Conservation (phyloP, 306 rosid species). For the Rosa chinensis region DNA sequence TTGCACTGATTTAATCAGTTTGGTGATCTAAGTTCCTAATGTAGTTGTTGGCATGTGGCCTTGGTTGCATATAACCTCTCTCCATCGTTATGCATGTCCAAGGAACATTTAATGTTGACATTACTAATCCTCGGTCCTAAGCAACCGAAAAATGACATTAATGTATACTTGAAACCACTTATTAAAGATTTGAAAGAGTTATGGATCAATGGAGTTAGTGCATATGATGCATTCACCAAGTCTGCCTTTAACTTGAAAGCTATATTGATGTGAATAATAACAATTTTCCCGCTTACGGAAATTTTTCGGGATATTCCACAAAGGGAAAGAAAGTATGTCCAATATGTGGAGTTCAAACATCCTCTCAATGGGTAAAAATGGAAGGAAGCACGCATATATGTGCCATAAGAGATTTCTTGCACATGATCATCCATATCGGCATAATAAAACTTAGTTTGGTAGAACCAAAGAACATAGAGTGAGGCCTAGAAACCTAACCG, state of each 20-base stretch:
- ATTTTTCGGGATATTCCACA: slow-evolving; percentile 6
- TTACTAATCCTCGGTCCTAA: neutral
- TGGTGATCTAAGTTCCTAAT: neutral
- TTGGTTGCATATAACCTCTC: neutral
- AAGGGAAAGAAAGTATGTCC: neutral
- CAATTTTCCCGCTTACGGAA: neutral
- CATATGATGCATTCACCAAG: neutral
- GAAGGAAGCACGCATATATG: too few relatives aligned
- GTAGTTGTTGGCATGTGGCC: slow-evolving; percentile 18
- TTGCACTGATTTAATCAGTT: neutral
- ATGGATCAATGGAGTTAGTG: neutral
- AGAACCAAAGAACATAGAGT: neutral
- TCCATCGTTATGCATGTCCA: neutral
- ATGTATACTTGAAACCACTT: neutral
- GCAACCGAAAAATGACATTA: neutral
- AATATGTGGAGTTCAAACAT: too few relatives aligned
- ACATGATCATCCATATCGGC: neutral
- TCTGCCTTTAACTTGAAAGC: neutral
- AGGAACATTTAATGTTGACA: slow-evolving; percentile 11
- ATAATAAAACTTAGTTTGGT: neutral
- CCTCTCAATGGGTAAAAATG: too few relatives aligned
- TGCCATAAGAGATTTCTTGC: too few relatives aligned
- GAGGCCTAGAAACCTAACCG: neutral
- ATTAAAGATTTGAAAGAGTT: neutral
- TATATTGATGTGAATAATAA: slow-evolving; percentile 1